A percentile compares a stretch with the other conserved stretches of the same genome.
phyloP scores from a whole-genome alignment of 106 monocot species.

The Allium fistulosum region DNA sequence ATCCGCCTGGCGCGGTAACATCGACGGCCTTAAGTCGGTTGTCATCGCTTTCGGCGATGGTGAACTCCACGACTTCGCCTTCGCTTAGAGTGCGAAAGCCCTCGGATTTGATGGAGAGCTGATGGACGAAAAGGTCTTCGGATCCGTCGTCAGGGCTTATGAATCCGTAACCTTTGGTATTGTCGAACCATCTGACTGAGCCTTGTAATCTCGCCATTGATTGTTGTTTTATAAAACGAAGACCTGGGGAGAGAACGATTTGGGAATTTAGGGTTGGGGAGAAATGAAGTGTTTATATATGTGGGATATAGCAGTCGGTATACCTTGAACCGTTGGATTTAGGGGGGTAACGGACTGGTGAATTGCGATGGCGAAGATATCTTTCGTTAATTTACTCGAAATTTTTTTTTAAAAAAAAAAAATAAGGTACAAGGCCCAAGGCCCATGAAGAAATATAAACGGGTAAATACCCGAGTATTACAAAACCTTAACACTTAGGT shows the following conservation, averaged over 20 bases:
- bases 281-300: neutral
- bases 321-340: slow-evolving; percentile 4
- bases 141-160: slow-evolving; percentile 19
- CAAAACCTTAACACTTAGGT: no score
- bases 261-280: neutral
- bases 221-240: slow-evolving; percentile 3
- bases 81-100: slow-evolving; percentile 12
- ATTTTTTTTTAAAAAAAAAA: no score
- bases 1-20: slow-evolving; percentile 16
- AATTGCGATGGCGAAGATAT: no score
- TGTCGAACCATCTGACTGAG: slow-evolving; percentile 22
- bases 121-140: slow-evolving; percentile 28
- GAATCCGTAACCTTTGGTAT: slow-evolving; percentile 23
- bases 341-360: no score
- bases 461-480: no score
- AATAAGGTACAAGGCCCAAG: no score
- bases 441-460: no score
- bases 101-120: slow-evolving; percentile 26
- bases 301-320: neutral
- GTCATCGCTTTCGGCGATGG: slow-evolving; percentile 17
- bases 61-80: slow-evolving; percentile 21
- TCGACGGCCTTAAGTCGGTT: slow-evolving; percentile 23
- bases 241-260: slow-evolving; percentile 2
- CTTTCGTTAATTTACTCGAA: no score
- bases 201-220: slow-evolving; percentile 12